These are phyloP conservation scores for Striga hermonthica DNA, from an alignment of 305 asterid genomes.

Conservation along the genomic window DNA sequence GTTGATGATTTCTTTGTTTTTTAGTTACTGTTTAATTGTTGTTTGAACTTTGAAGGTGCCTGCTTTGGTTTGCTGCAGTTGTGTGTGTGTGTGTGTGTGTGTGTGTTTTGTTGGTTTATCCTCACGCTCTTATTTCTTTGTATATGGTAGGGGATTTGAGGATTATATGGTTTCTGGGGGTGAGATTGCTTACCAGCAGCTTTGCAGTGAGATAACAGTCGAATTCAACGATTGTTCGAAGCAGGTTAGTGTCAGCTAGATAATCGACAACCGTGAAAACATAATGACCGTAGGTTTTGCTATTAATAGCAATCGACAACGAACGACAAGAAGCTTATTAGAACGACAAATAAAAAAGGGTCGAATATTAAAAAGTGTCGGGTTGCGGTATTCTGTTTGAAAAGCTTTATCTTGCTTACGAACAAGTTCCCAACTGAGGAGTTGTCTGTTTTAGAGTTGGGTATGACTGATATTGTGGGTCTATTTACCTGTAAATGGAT, in stretches of 20 bases:
- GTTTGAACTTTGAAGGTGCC: slow-evolving; percentile 6
- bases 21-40: neutral
- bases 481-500: slow-evolving; percentile 2
- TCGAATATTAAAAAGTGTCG: neutral
- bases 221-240: slow-evolving; percentile 90
- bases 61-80: slow-evolving; percentile 17
- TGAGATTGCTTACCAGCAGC: slow-evolving; percentile 79
- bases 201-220: slow-evolving; percentile 75
- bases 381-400: neutral
- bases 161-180: slow-evolving; percentile 72
- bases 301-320: neutral
- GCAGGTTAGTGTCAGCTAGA: slow-evolving; percentile 41
- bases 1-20: neutral
- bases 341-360: neutral
- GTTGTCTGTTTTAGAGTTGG: neutral
- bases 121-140: slow-evolving; percentile 27
- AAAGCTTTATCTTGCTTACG: slow-evolving; percentile 6
- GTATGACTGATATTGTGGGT: neutral
- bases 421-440: slow-evolving; percentile 6
- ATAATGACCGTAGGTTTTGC: neutral
- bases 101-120: slow-evolving; percentile 3
- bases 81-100: slow-evolving; percentile 20
- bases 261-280: neutral
- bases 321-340: neutral
- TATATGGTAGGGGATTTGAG: slow-evolving; percentile 71